Base-by-base conservation (phyloP, 306 rosid genomes). In the Chamaecrista fasciculata region DNA sequence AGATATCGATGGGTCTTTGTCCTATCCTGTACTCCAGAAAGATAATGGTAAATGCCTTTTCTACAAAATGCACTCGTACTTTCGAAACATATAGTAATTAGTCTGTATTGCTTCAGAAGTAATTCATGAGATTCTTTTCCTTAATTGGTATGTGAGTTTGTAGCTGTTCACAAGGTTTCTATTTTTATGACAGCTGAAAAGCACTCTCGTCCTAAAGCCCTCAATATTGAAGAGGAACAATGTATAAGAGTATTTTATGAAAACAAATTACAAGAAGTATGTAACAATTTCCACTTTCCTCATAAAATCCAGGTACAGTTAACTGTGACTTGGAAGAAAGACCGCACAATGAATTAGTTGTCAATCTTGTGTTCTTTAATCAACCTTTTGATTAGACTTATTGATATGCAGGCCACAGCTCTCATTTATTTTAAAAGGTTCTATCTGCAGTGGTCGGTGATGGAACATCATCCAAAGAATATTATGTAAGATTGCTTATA, bases 381-480 rank as follows among this genome's bases (percentile, higher is more conserved):
- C 28, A 48, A 66, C 47, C 33, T 74, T 72, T 51, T 78, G 62
- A 52, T 56, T 25, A 77, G 53, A 66, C 77, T 81, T 81, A 53
- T 46, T 74, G 50, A 63, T 82, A 69, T 74, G 71, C 89, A 94
- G 97, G 97, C 95, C 76, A 78, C 95, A 0, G 97, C 96, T 60
- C 97, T 94, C 59, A 82, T 94, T 61, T 94, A 88, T 84, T 94
- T 94, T 81, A 89, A 91, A 81, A 91, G 97, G 61, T 94, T 94
- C 85, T 94, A 84, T 82, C 80, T 94, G 60, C 96, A 86, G 29
- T 91, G 97, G 97, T 94, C 97, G 0, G 89, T 94, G 71, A 91
- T 91, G 99, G 96, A 91, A 78, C 99, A 94, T 73, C 86, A 89
- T 76, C 97, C 97, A 24, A 94, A 91, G 81, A 79, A 84, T 79